These are phyloP conservation scores for Panus rudis DNA, from an alignment of 768 basidiomycete species.

Conservation along the genomic window DNA sequence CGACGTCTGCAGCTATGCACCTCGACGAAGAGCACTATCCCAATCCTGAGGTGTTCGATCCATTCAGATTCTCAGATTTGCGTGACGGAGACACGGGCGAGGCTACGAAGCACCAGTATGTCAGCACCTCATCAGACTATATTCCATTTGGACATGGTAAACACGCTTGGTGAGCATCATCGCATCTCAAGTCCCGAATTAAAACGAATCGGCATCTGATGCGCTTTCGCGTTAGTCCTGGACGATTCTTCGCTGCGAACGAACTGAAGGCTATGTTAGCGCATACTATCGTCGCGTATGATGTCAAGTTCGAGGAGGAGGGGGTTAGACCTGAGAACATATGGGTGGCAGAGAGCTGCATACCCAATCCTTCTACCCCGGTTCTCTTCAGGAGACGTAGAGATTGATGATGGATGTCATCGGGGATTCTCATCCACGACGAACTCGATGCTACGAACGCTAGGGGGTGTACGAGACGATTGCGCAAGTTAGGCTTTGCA, in stretches of 20 bases:
- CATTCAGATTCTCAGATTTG: constrained; percentile 39
- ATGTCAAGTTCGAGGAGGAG: constrained; percentile 16
- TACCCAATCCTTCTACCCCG: constrained; percentile 9
- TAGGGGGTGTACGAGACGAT: no score
- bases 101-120: constrained; percentile 1
- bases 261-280: constrained; percentile 20
- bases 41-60: constrained; percentile 29
- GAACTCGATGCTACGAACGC: no score
- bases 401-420: no score
- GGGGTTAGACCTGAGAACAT: constrained; percentile 3
- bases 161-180: constrained; percentile 8
- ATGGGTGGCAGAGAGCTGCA: neutral
- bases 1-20: constrained; percentile 14
- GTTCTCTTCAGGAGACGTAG: constrained; percentile 20
- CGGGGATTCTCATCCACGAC: no score
- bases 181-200: no score
- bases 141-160: constrained; percentile 5
- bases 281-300: constrained; percentile 16
- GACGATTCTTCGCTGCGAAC: constrained; percentile 20
- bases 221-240: constrained; percentile 12
- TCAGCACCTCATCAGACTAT: constrained; percentile 2
- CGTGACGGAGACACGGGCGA: constrained; percentile 18
- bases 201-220: no score
- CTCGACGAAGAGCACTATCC: constrained; percentile 16
- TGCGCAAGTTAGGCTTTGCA: no score